A percentile compares a stretch with the other conserved stretches of the same genome.
These are phyloP conservation scores for Oryza coarctata DNA, from an alignment of 176 grass and related monocot genomes.

Conservation along the genomic window DNA sequence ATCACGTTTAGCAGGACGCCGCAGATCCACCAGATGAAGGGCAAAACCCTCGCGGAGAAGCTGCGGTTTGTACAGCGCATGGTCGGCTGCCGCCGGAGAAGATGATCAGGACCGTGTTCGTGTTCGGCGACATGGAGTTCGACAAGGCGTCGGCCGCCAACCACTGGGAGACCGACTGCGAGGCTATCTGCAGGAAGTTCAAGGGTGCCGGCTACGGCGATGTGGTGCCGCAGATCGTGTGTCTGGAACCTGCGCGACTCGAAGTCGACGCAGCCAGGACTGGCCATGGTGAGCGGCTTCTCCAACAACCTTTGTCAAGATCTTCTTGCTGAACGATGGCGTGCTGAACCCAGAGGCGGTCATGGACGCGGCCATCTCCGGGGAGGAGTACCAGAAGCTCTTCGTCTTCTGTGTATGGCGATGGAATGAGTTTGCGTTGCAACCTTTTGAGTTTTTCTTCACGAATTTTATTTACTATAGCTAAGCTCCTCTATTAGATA, in stretches of 20 bases:
- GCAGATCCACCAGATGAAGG: constrained; percentile 45
- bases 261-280: constrained; percentile 47
- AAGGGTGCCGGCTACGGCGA: constrained; percentile 52
- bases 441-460: no score
- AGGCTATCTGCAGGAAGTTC: constrained; percentile 69
- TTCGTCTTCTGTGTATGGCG: no score
- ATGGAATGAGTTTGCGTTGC: no score
- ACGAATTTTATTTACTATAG: no score
- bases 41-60: constrained; percentile 53
- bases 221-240: constrained; percentile 67
- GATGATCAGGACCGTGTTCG: constrained; percentile 67
- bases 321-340: constrained; percentile 53
- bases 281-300: constrained; percentile 79
- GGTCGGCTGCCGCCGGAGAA: constrained; percentile 40
- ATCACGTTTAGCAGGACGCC: constrained; percentile 57
- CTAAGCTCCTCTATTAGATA: no score
- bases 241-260: constrained; percentile 82
- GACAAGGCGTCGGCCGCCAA: constrained; percentile 48
- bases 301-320: constrained; percentile 75
- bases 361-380: constrained; percentile 70
- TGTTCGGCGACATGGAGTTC: constrained; percentile 97
- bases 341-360: constrained; percentile 38
- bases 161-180: constrained; percentile 89
- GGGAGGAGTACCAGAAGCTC: constrained; percentile 54
- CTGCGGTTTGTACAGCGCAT: constrained; percentile 27